Percentiles rank a stretch among this genome's conserved stretches.
Conservation (phyloP, 352 stramenopile genomes). For the Saprolegnia diclina region DNA sequence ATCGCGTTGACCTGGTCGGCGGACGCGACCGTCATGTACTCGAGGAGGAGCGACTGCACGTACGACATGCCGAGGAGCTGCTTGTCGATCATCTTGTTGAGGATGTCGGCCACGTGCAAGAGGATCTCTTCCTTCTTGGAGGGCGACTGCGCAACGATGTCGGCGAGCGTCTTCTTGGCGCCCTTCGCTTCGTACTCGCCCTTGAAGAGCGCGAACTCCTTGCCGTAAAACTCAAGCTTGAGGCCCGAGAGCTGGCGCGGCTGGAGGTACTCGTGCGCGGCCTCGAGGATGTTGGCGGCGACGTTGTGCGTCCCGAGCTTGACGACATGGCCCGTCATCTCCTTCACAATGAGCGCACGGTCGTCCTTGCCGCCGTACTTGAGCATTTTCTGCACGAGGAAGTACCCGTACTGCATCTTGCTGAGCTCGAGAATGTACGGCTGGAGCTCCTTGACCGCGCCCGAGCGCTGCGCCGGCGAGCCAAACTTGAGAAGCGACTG, state of each 20-base stretch:
- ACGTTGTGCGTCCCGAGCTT: conserved; percentile 93
- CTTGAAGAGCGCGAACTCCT: conserved; percentile 85
- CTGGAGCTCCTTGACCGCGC: conserved; percentile 88
- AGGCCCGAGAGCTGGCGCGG: conserved; percentile 78
- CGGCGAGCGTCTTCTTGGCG: conserved; percentile 73
- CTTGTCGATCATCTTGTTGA: conserved; percentile 88
- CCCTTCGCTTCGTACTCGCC: conserved; percentile 33
- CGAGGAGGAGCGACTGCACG: conserved; percentile 85
- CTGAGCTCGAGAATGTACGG: conserved; percentile 89
- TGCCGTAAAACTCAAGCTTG: conserved; percentile 86
- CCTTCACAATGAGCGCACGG: conserved; percentile 78
- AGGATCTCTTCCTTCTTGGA: conserved; percentile 71
- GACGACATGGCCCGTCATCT: conserved; percentile 90
- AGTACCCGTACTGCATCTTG: conserved; percentile 97
- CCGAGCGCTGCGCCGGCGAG: conserved; percentile 76
- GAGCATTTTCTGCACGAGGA: conserved; percentile 96
- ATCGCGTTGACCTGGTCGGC: conserved; percentile 77
- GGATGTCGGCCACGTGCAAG: conserved; percentile 53
- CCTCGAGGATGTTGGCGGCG: conserved; percentile 90
- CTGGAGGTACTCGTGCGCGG: conserved; percentile 80
- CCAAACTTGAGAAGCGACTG: conserved; percentile 94
- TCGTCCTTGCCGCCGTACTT: conserved; percentile 88
- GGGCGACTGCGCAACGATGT: conserved; percentile 61
- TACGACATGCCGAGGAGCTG: conserved; percentile 82
- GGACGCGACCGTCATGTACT: conserved; percentile 81